These are phyloP conservation scores for Aspergillus bertholletiae DNA, from an alignment of 495 filamentous ascomycete species.

Conservation along the genomic window DNA sequence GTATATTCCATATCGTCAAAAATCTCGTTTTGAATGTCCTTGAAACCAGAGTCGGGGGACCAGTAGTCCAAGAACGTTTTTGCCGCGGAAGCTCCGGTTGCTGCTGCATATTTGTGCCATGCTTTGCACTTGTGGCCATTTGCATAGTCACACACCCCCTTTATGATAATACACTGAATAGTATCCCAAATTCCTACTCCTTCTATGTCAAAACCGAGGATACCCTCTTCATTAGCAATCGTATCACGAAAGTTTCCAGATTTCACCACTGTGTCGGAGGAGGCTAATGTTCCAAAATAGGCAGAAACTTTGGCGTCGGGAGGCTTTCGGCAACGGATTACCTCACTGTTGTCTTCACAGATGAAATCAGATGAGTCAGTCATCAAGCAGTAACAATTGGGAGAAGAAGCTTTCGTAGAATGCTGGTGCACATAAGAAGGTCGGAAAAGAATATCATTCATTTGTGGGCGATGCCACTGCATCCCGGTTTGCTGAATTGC, in stretches of 20 bases:
- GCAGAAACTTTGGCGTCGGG: neutral
- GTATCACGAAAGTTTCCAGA: neutral
- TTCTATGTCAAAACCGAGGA: neutral
- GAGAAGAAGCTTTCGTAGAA: neutral
- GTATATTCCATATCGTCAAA: too few relatives aligned
- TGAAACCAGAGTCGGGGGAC: too few relatives aligned
- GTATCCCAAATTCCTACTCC: constrained; percentile 13
- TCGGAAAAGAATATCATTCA: neutral
- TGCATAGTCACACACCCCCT: constrained; percentile 36
- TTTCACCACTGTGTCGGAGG: neutral
- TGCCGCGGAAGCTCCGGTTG: too few relatives aligned
- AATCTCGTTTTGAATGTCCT: too few relatives aligned
- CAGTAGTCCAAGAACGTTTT: too few relatives aligned
- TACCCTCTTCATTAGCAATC: neutral
- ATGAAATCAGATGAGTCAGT: neutral
- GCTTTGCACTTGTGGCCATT: constrained; percentile 36
- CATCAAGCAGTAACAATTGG: neutral
- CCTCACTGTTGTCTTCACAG: neutral
- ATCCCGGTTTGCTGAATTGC: neutral
- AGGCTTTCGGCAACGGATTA: neutral
- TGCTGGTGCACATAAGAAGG: constrained; percentile 2
- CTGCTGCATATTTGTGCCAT: constrained; percentile 35
- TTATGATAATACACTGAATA: constrained; percentile 32
- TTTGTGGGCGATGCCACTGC: neutral
- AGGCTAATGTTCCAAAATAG: neutral